These are phyloP conservation scores for Nakataea oryzae DNA, from an alignment of 2,329 filamentous ascomycete genomes.

Conservation along the genomic window DNA sequence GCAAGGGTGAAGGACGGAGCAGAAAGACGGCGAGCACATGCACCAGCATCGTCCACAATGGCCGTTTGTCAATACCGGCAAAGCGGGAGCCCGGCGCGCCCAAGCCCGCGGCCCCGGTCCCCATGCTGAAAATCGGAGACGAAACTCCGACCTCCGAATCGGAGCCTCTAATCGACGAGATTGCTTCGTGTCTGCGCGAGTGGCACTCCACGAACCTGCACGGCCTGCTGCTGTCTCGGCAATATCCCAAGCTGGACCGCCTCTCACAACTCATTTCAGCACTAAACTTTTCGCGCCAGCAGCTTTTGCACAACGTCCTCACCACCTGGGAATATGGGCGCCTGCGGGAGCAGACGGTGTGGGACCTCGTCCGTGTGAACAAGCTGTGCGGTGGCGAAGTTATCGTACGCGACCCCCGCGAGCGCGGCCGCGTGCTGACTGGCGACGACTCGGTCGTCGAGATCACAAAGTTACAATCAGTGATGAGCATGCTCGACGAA, in stretches of 20 bases:
- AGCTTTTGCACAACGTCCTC: conserved; percentile 88
- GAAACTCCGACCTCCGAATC: conserved; percentile 83
- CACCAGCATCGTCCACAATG: conserved; percentile 16
- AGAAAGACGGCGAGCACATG: not conserved
- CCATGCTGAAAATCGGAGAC: conserved; percentile 95
- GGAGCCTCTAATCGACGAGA: conserved; percentile 93
- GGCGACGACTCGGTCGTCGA: conserved; percentile 90
- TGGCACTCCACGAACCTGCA: conserved; percentile 98
- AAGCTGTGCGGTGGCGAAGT: conserved; percentile 90
- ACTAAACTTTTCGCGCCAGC: conserved; percentile 77
- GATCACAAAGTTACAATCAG: conserved; percentile 80
- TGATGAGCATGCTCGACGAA: conserved; percentile 88
- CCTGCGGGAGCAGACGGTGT: conserved; percentile 82
- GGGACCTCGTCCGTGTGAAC: conserved; percentile 90
- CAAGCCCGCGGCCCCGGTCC: conserved; percentile 83
- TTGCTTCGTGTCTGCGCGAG: conserved; percentile 90
- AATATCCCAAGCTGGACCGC: conserved; percentile 72
- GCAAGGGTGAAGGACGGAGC: conserved; percentile 15
- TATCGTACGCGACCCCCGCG: conserved; percentile 80
- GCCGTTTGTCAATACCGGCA: conserved; percentile 34
- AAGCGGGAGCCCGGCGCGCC: conserved; percentile 55
- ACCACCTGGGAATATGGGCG: conserved; percentile 74
- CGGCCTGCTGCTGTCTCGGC: conserved; percentile 71
- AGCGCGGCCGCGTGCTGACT: conserved; percentile 76
- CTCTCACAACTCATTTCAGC: conserved; percentile 71